These are phyloP conservation scores for Phanerodontia chrysosporium DNA, from an alignment of 768 basidiomycete genomes.

Conservation along the genomic window DNA sequence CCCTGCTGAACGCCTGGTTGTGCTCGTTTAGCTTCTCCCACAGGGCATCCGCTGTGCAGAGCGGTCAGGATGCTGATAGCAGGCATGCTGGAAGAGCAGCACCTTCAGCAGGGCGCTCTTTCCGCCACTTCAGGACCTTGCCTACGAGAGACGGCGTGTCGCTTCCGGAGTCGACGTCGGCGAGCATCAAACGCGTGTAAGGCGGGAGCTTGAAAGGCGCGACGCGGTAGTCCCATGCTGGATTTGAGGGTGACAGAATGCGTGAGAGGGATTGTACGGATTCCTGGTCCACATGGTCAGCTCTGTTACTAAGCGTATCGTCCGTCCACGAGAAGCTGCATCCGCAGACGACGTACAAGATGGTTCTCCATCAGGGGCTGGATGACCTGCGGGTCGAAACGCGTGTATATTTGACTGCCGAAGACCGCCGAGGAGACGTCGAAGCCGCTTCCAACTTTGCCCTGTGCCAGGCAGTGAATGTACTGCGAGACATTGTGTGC, in stretches of 20 bases:
- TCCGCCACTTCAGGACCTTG: conserved; percentile 87
- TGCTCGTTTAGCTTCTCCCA: conserved; percentile 63
- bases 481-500: conserved; percentile 94
- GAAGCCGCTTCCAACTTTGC: conserved; percentile 97
- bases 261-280: conserved; percentile 34
- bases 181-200: conserved; percentile 77
- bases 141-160: conserved; percentile 93
- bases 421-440: conserved; percentile 93
- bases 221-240: conserved; percentile 69
- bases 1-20: conserved; percentile 55
- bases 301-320: no score
- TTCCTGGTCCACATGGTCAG: no score
- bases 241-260: conserved; percentile 59
- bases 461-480: conserved; percentile 93
- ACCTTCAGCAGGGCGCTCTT: conserved; percentile 58
- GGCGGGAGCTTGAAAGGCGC: conserved; percentile 80
- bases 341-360: conserved; percentile 30
- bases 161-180: conserved; percentile 94
- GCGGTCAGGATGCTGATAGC: conserved; percentile 3
- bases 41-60: conserved; percentile 47
- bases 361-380: conserved; percentile 59
- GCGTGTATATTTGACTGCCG: conserved; percentile 89
- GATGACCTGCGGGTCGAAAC: conserved; percentile 75
- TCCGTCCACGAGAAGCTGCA: no score
- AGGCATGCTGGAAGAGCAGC: not conserved